Evolutionary conservation across 345 rosid species (phyloP).

Genomic region (Aethionema arabicum): DNA sequence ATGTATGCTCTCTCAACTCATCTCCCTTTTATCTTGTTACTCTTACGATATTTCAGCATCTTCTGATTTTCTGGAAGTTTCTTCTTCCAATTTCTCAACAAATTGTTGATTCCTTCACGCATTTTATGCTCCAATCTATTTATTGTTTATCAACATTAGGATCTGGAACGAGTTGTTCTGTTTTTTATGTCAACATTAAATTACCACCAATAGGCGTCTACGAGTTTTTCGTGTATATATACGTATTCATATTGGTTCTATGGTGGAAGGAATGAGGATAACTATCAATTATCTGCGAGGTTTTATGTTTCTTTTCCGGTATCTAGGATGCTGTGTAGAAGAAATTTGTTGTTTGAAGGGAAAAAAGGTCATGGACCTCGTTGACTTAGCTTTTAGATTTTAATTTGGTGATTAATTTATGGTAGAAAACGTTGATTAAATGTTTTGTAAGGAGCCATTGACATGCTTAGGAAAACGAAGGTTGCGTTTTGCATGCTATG

Average conservation of each 20-base stretch:
- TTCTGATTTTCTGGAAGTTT: background rate
- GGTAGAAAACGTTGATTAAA: background rate
- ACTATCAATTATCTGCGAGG: background rate
- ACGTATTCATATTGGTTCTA: constrained; percentile 15
- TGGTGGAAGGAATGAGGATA: background rate
- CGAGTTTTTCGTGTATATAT: background rate
- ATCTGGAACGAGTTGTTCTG: constrained; percentile 16
- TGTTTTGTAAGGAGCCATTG: background rate
- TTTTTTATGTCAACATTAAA: background rate
- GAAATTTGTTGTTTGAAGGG: constrained; percentile 4
- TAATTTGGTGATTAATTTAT: constrained; percentile 8
- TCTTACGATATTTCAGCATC: background rate
- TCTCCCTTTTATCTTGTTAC: constrained; percentile 27
- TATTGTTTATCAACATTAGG: constrained; percentile 5
- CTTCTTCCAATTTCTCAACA: background rate
- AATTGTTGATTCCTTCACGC: background rate
- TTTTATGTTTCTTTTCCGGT: background rate
- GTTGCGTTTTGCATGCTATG: too few relatives aligned
- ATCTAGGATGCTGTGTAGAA: constrained; percentile 9
- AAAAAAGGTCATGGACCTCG: constrained; percentile 5
- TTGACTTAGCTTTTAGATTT: constrained; percentile 20
- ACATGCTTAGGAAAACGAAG: too few relatives aligned
- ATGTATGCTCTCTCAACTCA: constrained; percentile 51
- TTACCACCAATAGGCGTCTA: background rate
- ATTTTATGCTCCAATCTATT: background rate